Evolutionary conservation across 1,139 yeast genomes (phyloP).

Genomic region (Lizanozyma gosingica): DNA sequence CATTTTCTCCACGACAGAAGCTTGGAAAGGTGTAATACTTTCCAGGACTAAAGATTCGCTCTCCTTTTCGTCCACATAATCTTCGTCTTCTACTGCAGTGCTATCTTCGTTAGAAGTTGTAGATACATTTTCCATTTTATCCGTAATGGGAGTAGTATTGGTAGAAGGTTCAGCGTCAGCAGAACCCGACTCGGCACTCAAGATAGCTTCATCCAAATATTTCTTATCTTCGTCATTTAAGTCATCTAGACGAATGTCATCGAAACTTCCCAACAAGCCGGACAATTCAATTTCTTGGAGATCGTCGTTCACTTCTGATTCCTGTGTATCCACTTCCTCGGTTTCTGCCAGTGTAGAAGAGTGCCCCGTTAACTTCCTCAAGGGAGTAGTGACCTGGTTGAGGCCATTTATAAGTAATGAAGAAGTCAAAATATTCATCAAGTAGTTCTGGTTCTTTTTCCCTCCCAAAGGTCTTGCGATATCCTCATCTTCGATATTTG

Average conservation of each 20-base stretch:
- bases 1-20: slow-evolving; percentile 27
- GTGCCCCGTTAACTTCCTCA: background rate
- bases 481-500: background rate
- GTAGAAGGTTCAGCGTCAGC: background rate
- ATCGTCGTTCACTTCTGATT: background rate
- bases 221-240: background rate
- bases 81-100: background rate
- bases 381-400: background rate
- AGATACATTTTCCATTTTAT: background rate
- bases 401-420: background rate
- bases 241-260: background rate
- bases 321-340: background rate
- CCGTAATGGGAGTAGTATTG: background rate
- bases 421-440: background rate
- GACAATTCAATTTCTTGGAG: background rate
- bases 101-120: background rate
- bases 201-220: background rate
- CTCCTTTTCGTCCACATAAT: slow-evolving; percentile 1
- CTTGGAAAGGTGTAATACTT: slow-evolving; percentile 18
- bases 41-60: slow-evolving; percentile 5
- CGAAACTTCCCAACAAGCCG: background rate
- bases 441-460: background rate
- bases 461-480: background rate
- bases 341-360: background rate
- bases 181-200: background rate